A percentile compares a stretch with the other conserved stretches of the same genome.
Conservation (phyloP, 2,329 filamentous ascomycete genomes). For the Magnaporthales sp. region DNA sequence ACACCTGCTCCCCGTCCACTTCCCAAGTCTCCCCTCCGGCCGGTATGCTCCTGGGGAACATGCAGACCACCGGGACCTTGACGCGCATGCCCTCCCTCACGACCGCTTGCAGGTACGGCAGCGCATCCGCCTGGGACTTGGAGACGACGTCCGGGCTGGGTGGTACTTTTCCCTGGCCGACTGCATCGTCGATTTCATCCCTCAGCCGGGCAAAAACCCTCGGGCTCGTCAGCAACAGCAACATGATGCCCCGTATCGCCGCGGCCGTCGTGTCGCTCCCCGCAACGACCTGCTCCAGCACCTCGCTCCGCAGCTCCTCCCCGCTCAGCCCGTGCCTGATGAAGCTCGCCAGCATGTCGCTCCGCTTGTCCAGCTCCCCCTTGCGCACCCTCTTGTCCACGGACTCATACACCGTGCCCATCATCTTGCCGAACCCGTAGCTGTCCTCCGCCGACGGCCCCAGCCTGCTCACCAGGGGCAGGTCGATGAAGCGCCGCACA, state of each 20-base stretch:
- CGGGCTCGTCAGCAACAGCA: constrained; percentile 38
- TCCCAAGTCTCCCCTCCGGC: constrained; percentile 18
- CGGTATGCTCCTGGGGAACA: constrained; percentile 12
- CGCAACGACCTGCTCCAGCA: constrained; percentile 17
- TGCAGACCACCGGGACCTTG: constrained; percentile 10
- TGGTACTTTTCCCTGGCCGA: constrained; percentile 14
- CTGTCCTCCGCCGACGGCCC: neutral
- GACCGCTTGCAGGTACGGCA: constrained; percentile 10
- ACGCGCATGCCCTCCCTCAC: constrained; percentile 15
- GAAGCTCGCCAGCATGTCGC: constrained; percentile 12
- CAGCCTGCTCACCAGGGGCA: neutral
- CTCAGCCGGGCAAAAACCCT: constrained; percentile 32
- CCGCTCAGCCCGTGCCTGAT: constrained; percentile 20
- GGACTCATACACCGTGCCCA: neutral
- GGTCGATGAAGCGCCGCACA: neutral
- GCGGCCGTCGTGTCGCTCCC: constrained; percentile 42
- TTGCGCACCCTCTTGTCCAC: neutral
- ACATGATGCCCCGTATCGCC: constrained; percentile 36
- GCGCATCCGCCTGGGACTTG: constrained; percentile 17
- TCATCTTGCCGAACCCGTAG: constrained; percentile 1
- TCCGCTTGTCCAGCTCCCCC: neutral
- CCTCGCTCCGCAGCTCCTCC: constrained; percentile 19
- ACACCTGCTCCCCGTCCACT: constrained; percentile 11
- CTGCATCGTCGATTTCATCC: constrained; percentile 31
- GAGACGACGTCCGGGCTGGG: constrained; percentile 18